phyloP scores from a whole-genome alignment of 2,329 filamentous ascomycete species.

The Botryotinia globosa region DNA sequence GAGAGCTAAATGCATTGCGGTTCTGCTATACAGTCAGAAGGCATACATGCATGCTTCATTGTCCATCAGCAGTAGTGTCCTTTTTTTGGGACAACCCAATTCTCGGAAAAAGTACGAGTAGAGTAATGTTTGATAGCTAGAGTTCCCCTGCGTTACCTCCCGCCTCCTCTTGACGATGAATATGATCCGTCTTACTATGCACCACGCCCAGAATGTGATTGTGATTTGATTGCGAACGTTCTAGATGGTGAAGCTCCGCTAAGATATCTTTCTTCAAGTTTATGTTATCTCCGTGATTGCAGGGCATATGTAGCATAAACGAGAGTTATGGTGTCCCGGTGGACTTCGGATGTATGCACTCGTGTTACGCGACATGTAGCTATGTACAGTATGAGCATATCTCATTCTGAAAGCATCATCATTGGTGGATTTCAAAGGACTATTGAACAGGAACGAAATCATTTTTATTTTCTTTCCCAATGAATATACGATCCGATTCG shows the following conservation, averaged over 20 bases:
- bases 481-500: not conserved
- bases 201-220: slow-evolving; percentile 18
- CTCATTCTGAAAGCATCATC: not conserved
- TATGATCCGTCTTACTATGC: slow-evolving; percentile 7
- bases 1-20: not conserved
- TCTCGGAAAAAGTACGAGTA: not conserved
- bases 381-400: not conserved
- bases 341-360: slow-evolving; percentile 11
- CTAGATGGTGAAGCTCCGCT: slow-evolving; percentile 11
- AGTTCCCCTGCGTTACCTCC: not conserved
- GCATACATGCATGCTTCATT: not conserved
- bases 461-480: not conserved
- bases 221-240: not conserved
- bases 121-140: not conserved
- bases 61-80: not conserved
- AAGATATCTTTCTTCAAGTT: slow-evolving; percentile 14
- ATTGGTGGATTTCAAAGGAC: not conserved
- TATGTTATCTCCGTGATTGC: slow-evolving; percentile 1
- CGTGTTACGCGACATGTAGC: slow-evolving; percentile 19
- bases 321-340: not conserved
- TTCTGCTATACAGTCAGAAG: not conserved
- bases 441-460: not conserved
- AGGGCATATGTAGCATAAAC: not conserved
- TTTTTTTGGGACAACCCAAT: not conserved
- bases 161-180: not conserved